Evolutionary conservation across 2,329 filamentous ascomycete genomes (phyloP).

Genomic region (Aspergillus costaricaensis): DNA sequence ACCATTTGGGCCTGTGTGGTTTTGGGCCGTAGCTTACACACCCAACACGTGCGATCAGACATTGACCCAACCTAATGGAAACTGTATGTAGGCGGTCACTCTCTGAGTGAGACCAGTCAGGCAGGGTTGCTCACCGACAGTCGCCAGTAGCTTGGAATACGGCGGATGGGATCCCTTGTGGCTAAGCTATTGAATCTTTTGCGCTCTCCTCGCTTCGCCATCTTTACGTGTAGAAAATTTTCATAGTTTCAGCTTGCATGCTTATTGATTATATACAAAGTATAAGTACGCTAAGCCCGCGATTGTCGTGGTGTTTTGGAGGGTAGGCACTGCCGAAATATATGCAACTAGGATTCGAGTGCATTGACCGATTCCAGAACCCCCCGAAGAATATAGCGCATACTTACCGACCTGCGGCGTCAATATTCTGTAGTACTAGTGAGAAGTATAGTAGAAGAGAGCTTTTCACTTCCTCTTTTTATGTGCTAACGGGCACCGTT

Average conservation of each 20-base stretch:
- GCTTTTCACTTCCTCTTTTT: no score
- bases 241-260: neutral
- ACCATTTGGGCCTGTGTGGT: neutral
- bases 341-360: neutral
- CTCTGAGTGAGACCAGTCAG: conserved; percentile 1
- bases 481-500: no score
- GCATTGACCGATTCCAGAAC: neutral
- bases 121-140: neutral
- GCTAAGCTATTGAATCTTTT: conserved; percentile 18
- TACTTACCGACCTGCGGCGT: neutral
- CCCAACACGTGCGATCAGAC: neutral
- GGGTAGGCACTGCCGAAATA: neutral
- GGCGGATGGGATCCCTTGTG: conserved; percentile 6
- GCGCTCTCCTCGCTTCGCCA: conserved; percentile 12
- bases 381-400: neutral
- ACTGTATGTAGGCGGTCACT: neutral
- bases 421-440: neutral
- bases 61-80: neutral
- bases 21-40: neutral
- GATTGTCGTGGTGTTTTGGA: neutral
- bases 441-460: no score
- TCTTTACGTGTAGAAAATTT: neutral
- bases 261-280: neutral
- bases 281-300: neutral
- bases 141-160: neutral